Conservation (phyloP, 1,139 yeast genomes). For the Pneumocystis wakefieldiae region DNA sequence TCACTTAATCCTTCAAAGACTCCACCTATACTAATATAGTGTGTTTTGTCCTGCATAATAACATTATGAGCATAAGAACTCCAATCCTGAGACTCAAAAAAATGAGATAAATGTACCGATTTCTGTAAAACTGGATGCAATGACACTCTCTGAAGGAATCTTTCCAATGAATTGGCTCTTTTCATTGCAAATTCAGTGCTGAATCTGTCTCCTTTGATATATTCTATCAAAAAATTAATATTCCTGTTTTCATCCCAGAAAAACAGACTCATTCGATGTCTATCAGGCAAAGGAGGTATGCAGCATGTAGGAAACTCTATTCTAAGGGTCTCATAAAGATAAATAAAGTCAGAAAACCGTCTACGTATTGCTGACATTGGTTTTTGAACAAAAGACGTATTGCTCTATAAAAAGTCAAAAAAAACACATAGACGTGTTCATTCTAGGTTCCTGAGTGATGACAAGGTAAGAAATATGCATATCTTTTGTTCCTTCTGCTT, state of each 20-base stretch:
- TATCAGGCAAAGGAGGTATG: conserved; percentile 89
- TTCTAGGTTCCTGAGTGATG: conserved; percentile 31
- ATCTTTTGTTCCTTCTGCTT: conserved; percentile 49
- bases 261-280: conserved; percentile 43
- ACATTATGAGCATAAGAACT: conserved; percentile 55
- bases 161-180: conserved; percentile 66
- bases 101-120: conserved; percentile 58
- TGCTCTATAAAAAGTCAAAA: conserved; percentile 20
- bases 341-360: conserved; percentile 69
- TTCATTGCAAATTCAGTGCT: conserved; percentile 66
- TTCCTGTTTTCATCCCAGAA: background rate
- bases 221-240: conserved; percentile 31
- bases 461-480: conserved; percentile 70
- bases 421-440: background rate
- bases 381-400: conserved; percentile 32
- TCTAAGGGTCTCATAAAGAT: conserved; percentile 54
- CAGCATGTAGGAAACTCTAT: conserved; percentile 74
- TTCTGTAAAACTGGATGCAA: conserved; percentile 57
- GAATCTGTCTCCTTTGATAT: conserved; percentile 87
- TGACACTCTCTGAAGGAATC: conserved; percentile 59
- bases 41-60: conserved; percentile 11
- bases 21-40: conserved; percentile 18
- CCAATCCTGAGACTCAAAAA: conserved; percentile 76
- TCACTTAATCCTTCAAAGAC: conserved; percentile 61
- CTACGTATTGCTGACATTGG: conserved; percentile 47